A percentile compares a stretch with the other conserved stretches of the same genome.
Conservation (phyloP, 768 basidiomycete species). For the Rhodotorula taiwanensis region DNA sequence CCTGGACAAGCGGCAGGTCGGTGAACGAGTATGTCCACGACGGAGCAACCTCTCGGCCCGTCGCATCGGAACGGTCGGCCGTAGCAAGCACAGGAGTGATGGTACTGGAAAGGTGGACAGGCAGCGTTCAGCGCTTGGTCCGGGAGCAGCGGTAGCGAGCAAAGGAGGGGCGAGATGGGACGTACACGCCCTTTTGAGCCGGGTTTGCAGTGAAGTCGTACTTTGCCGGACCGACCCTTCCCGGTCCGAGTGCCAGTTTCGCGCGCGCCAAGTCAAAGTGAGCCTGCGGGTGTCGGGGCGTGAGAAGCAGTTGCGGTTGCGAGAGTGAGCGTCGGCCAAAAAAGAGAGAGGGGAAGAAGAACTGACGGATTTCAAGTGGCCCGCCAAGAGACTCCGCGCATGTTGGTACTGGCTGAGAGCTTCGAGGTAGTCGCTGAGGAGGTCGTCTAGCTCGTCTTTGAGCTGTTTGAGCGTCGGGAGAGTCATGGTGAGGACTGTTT, state of each 20-base stretch:
- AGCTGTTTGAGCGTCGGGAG: not conserved
- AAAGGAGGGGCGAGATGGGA: not conserved
- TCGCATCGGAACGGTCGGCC: no score
- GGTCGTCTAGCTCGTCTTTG: not conserved
- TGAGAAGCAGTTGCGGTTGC: no score
- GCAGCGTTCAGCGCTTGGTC: no score
- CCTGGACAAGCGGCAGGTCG: not conserved
- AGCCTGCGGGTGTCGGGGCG: not conserved
- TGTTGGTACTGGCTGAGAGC: constrained; percentile 4
- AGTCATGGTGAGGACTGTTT: not conserved
- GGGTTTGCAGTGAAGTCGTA: constrained; percentile 5
- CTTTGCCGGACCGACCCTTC: not conserved
- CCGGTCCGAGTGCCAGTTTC: constrained; percentile 16
- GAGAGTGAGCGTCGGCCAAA: no score
- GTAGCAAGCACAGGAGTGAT: no score
- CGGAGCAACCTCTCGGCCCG: no score
- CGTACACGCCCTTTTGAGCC: not conserved
- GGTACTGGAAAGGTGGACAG: no score
- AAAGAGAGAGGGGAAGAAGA: no score
- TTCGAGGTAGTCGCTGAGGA: constrained; percentile 20
- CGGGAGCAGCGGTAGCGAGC: no score
- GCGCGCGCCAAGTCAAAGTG: constrained; percentile 16
- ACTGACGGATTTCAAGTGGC: constrained; percentile 1
- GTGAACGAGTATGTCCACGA: not conserved
- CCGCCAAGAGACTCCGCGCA: not conserved